Base-by-base conservation (phyloP, 345 rosid species). In the Citrus hindsii region DNA sequence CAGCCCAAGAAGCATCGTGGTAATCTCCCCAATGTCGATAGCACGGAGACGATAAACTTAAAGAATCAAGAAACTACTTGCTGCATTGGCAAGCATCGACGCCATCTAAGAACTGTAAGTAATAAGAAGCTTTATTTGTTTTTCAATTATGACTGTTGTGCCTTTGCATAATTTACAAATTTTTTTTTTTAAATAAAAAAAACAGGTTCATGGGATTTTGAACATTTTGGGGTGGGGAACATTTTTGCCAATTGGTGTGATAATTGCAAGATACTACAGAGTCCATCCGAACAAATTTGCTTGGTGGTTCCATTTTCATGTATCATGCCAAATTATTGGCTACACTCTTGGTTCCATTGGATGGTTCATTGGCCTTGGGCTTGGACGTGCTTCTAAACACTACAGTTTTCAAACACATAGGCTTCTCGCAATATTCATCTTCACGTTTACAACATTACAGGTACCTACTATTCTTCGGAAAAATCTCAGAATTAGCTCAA, bases 171-270 rank as follows among this genome's bases (percentile, higher is more conserved):
- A 21, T 19, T 66, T 10, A 66, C 16, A 12, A 7, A 21, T 6
- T 5, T 42, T 9, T 32, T 25, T 40, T 51, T 2, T 3, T 33
- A 12, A 12, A 3, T 0, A 30, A 42, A 13, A 12, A 46, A 46
- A 14, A 37, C 73, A 90, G 93, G 77, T 78, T 24, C 93, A 90
- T 77, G 93, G 93, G 30, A 73, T 83, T 10, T 16, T 87, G 60
- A 90, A 83, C 85, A 87, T 90, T 3, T 30, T 83, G 12, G 91
- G 89, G 33, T 90, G 91, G 91, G 93, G 93, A 35, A 75, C 67
- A 37, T 6, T 90, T 27, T 18, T 90, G 67, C 93, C 93, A 0
- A 22, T 69, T 19, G 93, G 93, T 12, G 89, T 76, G 18, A 87
- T 90, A 4, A n/a, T 80, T 6, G 87, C 85, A 13, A 87, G 93